Conservation (phyloP, 2,329 filamentous ascomycete genomes). For the Plenodomus tracheiphilus region DNA sequence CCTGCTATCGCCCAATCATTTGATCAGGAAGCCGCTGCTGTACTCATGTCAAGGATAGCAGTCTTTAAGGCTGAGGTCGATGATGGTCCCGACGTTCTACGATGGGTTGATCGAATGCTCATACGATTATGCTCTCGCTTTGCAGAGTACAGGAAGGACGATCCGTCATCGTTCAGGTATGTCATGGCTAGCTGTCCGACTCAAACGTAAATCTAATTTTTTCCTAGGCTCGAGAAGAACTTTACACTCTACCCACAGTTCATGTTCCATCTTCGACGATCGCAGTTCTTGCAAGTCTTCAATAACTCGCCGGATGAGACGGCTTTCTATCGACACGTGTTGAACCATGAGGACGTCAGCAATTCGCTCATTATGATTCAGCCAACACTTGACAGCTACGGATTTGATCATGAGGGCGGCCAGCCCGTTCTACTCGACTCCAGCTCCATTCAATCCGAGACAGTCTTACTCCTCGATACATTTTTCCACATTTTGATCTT, state of each 20-base stretch:
- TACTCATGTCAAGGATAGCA: constrained; percentile 98
- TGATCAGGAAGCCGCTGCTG: constrained; percentile 95
- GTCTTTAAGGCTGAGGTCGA: constrained; percentile 99
- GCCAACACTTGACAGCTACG: constrained; percentile 95
- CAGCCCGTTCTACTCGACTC: constrained; percentile 95
- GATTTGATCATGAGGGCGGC: constrained; percentile 90
- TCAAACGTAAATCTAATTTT: constrained; percentile 61
- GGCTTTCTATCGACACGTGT: constrained; percentile 95
- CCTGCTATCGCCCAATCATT: constrained; percentile 95
- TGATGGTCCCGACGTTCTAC: constrained; percentile 94
- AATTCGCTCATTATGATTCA: constrained; percentile 99
- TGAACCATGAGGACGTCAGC: constrained; percentile 95
- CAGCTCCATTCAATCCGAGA: constrained; percentile 91
- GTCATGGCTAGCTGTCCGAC: constrained; percentile 50
- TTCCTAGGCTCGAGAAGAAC: constrained; percentile 78
- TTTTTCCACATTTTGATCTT: constrained; percentile 99
- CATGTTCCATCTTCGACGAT: constrained; percentile 98
- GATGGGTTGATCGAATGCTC: constrained; percentile 98
- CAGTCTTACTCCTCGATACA: constrained; percentile 91
- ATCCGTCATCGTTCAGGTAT: constrained; percentile 84
- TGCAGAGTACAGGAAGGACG: constrained; percentile 96
- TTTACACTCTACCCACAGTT: constrained; percentile 99
- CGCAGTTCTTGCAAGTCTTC: constrained; percentile 98
- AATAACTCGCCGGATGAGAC: constrained; percentile 99
- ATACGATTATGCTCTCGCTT: constrained; percentile 95